Evolutionary conservation across 306 rosid genomes (phyloP), one percentile per base, ranked within the genome.

Genomic region (Benincasa hispida): DNA sequence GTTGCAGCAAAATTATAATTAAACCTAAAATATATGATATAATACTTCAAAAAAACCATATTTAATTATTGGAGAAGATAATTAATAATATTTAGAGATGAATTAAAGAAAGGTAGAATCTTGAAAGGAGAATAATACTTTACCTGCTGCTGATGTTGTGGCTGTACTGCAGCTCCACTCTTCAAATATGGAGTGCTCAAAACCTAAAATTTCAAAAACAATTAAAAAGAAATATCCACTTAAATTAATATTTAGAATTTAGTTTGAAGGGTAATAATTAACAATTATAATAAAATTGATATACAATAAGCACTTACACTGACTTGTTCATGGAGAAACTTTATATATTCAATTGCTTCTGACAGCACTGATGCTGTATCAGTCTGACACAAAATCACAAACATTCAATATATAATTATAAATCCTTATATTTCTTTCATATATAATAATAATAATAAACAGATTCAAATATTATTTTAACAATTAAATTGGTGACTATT

Each of bases 291-390:
- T 69, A 6, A 75, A 74, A 32, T 35, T 8, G 59, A 67, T 67
- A 22, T 55, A 62, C 39, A 81, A 76, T 69, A 74, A 83, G 88
- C 82, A 88, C 96, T 92, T 87, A 95, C 99, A 79, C 82, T 80
- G 55, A 95, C 92, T 84, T 95, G 98, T 58, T 92, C 97, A 76
- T 95, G 99, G 85, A 92, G 98, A 79, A 92, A 92, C 83, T 92
- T 95, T 90, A 95, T 92, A 82, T 92, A 95, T 79, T 88, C 98
- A 78, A 92, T 89, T 76, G 99, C 99, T 88, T 95, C 99, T 82
- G 99, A 95, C 72, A 95, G 96, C 87, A 95, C 99, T 41, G 99
- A 95, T 81, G 99, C 99, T 57, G 99, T 95, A 90, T 95, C 99
- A 76, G 99, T 95, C 99, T 95, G 97, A 78, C 83, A 82, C 22